phyloP scores from a whole-genome alignment of 2,329 filamentous ascomycete genomes.

The Penicillium sp. region DNA sequence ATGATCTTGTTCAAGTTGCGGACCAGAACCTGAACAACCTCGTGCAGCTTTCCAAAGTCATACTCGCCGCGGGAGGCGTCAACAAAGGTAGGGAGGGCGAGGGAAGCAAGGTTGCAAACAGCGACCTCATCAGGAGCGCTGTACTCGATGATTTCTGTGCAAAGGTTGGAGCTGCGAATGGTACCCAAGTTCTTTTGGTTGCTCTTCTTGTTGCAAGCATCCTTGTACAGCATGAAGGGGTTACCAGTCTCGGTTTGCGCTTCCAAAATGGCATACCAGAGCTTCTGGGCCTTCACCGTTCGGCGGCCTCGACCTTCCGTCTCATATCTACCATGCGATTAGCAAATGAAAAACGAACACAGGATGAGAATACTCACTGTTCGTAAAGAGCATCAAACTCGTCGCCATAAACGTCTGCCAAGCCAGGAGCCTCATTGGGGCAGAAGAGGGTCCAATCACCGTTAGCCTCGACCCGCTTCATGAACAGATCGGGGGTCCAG shows the following conservation, averaged over 20 bases:
- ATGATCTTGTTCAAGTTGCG: conserved; percentile 98
- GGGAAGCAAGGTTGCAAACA: conserved; percentile 95
- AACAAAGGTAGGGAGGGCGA: conserved; percentile 89
- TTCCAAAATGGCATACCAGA: conserved; percentile 98
- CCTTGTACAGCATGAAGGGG: conserved; percentile 99
- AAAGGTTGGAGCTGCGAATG: conserved; percentile 97
- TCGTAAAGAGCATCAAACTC: conserved; percentile 96
- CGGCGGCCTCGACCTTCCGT: conserved; percentile 82
- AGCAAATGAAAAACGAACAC: conserved; percentile 1
- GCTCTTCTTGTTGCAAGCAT: conserved; percentile 97
- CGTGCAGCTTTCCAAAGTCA: conserved; percentile 96
- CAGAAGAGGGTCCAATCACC: conserved; percentile 98
- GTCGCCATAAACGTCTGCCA: conserved; percentile 96
- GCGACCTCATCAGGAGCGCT: conserved; percentile 96
- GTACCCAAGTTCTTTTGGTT: conserved; percentile 99
- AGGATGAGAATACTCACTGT: conserved; percentile 41
- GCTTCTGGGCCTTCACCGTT: conserved; percentile 96
- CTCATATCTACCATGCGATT: conserved; percentile 69
- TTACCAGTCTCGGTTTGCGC: conserved; percentile 98
- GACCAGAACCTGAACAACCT: conserved; percentile 89
- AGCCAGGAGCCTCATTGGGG: conserved; percentile 91
- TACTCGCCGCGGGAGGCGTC: conserved; percentile 84
- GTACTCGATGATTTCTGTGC: conserved; percentile 99
- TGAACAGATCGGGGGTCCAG: conserved; percentile 99
- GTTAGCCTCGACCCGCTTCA: conserved; percentile 99